Evolutionary conservation across 495 filamentous ascomycete genomes (phyloP).

Genomic region (Lasiosphaeris hirsuta): DNA sequence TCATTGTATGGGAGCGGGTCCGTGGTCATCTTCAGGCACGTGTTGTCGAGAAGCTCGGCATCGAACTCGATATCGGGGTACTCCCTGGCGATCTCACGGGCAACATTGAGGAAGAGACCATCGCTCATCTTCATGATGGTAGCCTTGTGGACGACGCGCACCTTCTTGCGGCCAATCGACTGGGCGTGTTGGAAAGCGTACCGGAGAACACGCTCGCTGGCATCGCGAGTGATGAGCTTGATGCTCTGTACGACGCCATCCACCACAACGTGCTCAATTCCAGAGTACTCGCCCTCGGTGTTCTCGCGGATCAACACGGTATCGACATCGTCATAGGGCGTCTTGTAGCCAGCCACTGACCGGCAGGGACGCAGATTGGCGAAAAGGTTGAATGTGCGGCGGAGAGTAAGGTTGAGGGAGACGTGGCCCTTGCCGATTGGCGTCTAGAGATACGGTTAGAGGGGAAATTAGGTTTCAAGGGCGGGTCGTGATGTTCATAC

Average conservation of each 20-base stretch:
- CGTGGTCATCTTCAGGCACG: slow-evolving; percentile 95
- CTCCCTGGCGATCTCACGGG: slow-evolving; percentile 81
- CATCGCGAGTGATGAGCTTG: slow-evolving; percentile 94
- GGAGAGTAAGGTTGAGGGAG: slow-evolving; percentile 96
- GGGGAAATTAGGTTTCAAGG: not conserved
- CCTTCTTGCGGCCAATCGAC: slow-evolving; percentile 87
- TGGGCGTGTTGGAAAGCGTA: slow-evolving; percentile 98
- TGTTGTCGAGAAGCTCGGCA: slow-evolving; percentile 95
- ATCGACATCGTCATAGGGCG: slow-evolving; percentile 95
- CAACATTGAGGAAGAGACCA: slow-evolving; percentile 90
- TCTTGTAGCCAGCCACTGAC: slow-evolving; percentile 95
- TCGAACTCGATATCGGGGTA: slow-evolving; percentile 94
- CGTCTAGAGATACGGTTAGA: slow-evolving; percentile 56
- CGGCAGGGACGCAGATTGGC: slow-evolving; percentile 98
- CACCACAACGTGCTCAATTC: slow-evolving; percentile 97
- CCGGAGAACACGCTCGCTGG: slow-evolving; percentile 87
- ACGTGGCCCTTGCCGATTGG: slow-evolving; percentile 98
- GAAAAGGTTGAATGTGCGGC: slow-evolving; percentile 98
- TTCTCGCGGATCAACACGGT: slow-evolving; percentile 98
- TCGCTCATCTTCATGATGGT: slow-evolving; percentile 99
- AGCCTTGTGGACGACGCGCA: slow-evolving; percentile 96
- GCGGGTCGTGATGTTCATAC: slow-evolving; percentile 51
- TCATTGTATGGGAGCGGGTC: slow-evolving; percentile 95
- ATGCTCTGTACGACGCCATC: slow-evolving; percentile 98
- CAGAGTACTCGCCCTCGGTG: slow-evolving; percentile 99